These are phyloP conservation scores for Fusarium musae DNA, from an alignment of 2,329 filamentous ascomycete genomes.

Conservation along the genomic window DNA sequence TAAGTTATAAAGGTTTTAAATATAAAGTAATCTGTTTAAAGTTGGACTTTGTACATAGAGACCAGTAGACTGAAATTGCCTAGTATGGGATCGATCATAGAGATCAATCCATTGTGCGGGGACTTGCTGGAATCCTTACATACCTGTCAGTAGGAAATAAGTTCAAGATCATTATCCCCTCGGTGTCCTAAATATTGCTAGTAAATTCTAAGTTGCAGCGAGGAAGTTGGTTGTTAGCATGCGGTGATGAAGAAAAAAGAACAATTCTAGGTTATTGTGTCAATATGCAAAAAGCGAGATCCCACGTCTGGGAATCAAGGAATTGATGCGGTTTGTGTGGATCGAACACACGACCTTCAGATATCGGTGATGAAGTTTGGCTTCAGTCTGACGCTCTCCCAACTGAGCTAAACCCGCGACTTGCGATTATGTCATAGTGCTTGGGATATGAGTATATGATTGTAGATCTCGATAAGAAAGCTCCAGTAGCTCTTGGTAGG, in stretches of 20 bases:
- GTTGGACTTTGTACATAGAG: not conserved
- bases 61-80: not conserved
- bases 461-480: fast-evolving
- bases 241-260: not conserved
- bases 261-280: not conserved
- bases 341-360: slow-evolving; percentile 35
- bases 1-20: too few relatives aligned
- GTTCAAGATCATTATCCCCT: not conserved
- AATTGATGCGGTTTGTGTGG: slow-evolving; percentile 23
- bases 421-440: fast-evolving
- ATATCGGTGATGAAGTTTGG: slow-evolving; percentile 22
- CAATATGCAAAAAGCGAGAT: not conserved
- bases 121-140: fast-evolving
- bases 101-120: not conserved
- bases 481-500: fast-evolving
- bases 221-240: too few relatives aligned
- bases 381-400: slow-evolving; percentile 36
- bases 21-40: too few relatives aligned
- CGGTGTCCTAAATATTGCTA: not conserved
- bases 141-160: not conserved
- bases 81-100: not conserved
- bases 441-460: fast-evolving
- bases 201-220: not conserved
- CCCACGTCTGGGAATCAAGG: fast-evolving
- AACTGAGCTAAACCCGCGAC: slow-evolving; percentile 33